phyloP scores from a whole-genome alignment of 2,329 filamentous ascomycete genomes.

The Microsporum ferrugineum region DNA sequence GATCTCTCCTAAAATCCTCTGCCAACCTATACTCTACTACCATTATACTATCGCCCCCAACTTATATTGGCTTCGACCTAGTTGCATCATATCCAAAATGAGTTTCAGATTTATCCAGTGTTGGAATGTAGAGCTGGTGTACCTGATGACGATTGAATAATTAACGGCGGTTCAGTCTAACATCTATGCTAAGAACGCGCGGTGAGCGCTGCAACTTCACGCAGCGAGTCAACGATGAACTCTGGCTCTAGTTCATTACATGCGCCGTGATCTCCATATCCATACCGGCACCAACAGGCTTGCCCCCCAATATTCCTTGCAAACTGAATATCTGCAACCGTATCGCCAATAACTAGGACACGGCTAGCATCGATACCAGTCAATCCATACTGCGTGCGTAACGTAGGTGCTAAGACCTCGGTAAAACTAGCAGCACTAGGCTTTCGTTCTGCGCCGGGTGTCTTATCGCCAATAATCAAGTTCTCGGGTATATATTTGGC shows the following conservation, averaged over 20 bases:
- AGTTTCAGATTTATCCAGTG: too few relatives aligned
- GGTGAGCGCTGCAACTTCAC: background rate
- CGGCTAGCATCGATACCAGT: background rate
- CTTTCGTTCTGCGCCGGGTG: constrained; percentile 5
- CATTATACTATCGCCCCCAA: too few relatives aligned
- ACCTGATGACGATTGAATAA: too few relatives aligned
- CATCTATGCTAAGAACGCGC: background rate
- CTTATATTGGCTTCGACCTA: too few relatives aligned
- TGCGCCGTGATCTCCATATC: constrained; percentile 6
- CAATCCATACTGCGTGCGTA: background rate
- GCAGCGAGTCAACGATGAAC: constrained; percentile 6
- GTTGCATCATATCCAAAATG: too few relatives aligned
- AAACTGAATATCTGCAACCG: constrained; percentile 8
- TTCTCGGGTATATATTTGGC: constrained; percentile 1
- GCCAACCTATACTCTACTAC: too few relatives aligned
- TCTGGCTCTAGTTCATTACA: constrained; percentile 5
- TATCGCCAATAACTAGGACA: constrained; percentile 8
- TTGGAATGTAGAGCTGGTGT: too few relatives aligned
- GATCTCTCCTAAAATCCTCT: too few relatives aligned
- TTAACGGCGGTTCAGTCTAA: background rate
- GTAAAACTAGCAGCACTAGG: constrained; percentile 6
- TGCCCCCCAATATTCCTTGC: constrained; percentile 6
- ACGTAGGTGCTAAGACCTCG: constrained; percentile 3
- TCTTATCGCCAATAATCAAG: constrained; percentile 8
- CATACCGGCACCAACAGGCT: constrained; percentile 9